Conservation (phyloP, 768 basidiomycete genomes). For the Rhizopogon salebrosus region DNA sequence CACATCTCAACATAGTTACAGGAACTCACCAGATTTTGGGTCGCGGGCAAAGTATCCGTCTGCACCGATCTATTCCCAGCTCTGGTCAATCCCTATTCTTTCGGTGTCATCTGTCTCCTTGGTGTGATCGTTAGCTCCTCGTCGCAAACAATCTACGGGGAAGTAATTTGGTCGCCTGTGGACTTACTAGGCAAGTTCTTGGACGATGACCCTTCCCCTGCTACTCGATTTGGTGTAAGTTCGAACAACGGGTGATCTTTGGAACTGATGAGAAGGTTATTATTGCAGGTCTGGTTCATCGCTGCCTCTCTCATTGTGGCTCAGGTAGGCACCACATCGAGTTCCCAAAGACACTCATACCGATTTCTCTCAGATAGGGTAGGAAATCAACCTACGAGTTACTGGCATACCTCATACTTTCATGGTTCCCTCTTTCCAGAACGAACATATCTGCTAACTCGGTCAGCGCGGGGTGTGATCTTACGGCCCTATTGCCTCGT, state of each 20-base stretch:
- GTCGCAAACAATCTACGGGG: conserved; percentile 62
- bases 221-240: conserved; percentile 56
- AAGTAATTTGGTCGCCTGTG: conserved; percentile 70
- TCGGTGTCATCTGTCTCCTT: conserved; percentile 65
- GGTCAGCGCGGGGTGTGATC: conserved; percentile 71
- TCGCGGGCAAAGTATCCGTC: conserved; percentile 45
- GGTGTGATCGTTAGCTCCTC: conserved; percentile 75
- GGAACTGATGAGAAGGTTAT: background rate
- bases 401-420: conserved; percentile 11
- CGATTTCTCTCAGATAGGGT: conserved; percentile 1
- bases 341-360: background rate
- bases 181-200: conserved; percentile 60
- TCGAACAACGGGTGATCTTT: background rate
- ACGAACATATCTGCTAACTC: conserved; percentile 77
- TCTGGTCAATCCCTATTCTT: conserved; percentile 65
- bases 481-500: conserved; percentile 67
- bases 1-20: conserved; percentile 13
- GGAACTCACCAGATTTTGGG: conserved; percentile 64
- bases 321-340: conserved; percentile 33
- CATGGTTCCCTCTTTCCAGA: background rate
- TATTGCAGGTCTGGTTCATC: conserved; percentile 62
- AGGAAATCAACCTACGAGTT: background rate
- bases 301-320: conserved; percentile 68
- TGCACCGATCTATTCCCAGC: conserved; percentile 53
- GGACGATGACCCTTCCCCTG: conserved; percentile 48